Conservation (phyloP, 306 rosid genomes). For the Rosa rugosa region DNA sequence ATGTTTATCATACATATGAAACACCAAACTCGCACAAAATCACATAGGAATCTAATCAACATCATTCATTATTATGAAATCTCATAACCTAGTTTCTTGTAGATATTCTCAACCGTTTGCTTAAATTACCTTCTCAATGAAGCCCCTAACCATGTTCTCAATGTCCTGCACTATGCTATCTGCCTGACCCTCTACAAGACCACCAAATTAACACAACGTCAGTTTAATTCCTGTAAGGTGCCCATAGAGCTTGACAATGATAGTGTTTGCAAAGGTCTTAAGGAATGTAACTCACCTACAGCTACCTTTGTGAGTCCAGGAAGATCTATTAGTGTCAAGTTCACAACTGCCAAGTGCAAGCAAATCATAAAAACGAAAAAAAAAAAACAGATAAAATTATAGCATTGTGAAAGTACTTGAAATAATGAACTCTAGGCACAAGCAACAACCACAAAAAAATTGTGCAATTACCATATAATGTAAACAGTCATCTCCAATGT, state of each 20-base stretch:
- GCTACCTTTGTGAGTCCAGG: conserved; percentile 56
- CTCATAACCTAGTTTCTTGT: background rate
- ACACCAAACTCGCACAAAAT: background rate
- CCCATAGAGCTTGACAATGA: background rate
- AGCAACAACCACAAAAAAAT: too few species aligned
- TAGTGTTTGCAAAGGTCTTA: background rate
- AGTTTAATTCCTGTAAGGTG: background rate
- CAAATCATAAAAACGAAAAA: background rate
- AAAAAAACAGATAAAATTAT: background rate
- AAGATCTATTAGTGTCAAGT: conserved; percentile 47
- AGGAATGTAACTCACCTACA: conserved; percentile 33
- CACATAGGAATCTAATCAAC: background rate
- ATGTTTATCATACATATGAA: background rate
- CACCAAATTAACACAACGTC: conserved; percentile 8
- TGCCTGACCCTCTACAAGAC: conserved; percentile 43
- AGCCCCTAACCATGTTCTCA: conserved; percentile 44
- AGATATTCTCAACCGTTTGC: background rate
- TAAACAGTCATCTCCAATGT: too few species aligned
- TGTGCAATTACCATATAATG: too few species aligned
- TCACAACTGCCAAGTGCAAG: conserved; percentile 37
- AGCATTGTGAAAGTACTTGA: background rate
- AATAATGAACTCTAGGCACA: too few species aligned
- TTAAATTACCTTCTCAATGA: conserved; percentile 43
- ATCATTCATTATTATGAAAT: background rate
- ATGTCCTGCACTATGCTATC: conserved; percentile 45